phyloP scores from a whole-genome alignment of 139 green algal species.

The Desmodesmus armatus region DNA sequence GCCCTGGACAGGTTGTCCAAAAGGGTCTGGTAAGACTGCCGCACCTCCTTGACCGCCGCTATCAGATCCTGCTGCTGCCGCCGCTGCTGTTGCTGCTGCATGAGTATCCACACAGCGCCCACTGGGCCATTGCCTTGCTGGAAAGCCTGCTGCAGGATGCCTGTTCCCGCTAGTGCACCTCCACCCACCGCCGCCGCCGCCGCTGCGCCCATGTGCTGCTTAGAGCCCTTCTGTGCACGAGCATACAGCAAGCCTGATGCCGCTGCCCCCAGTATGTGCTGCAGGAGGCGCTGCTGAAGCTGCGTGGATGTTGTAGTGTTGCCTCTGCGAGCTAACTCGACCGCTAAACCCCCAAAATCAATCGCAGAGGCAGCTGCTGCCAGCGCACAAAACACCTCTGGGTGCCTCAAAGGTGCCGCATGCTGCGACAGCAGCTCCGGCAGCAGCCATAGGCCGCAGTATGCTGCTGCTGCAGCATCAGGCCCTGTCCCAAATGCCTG shows the following conservation, averaged over 20 bases:
- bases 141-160: too few species aligned
- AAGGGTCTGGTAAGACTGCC: not conserved
- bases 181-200: not conserved
- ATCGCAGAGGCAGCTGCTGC: not conserved
- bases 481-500: too few species aligned
- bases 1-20: not conserved
- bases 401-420: not conserved
- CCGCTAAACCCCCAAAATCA: too few species aligned
- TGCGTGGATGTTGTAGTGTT: too few species aligned
- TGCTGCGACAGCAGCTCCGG: not conserved
- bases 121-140: not conserved
- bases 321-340: too few species aligned
- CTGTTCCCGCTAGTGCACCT: not conserved
- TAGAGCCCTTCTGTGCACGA: not conserved
- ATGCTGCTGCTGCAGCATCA: not conserved
- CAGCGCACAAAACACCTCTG: not conserved
- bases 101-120: not conserved
- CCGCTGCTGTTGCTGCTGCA: not conserved
- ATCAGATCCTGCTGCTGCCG: not conserved
- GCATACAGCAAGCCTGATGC: not conserved
- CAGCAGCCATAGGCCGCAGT: not conserved
- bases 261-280: not conserved
- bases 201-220: not conserved
- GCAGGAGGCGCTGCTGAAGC: not conserved
- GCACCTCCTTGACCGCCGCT: not conserved